These are phyloP conservation scores for Centaurea solstitialis DNA, from an alignment of 129 eudicot species.

Conservation along the genomic window DNA sequence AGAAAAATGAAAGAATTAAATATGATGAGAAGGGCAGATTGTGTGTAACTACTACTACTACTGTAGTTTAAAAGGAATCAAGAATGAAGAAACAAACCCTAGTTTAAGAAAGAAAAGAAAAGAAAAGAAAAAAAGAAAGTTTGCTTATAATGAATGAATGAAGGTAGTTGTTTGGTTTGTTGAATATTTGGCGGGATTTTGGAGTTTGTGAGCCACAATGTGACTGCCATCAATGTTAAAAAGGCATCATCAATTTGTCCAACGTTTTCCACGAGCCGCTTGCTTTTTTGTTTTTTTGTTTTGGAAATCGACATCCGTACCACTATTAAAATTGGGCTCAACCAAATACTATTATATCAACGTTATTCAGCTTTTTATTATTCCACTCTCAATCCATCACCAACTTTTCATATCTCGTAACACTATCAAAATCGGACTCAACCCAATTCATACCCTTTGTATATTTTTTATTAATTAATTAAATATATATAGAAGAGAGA, in stretches of 20 bases:
- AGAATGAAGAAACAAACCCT: conserved; percentile 19
- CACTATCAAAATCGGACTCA: too few relatives aligned
- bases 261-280: background rate
- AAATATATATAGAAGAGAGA: too few relatives aligned
- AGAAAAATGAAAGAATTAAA: background rate
- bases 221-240: background rate
- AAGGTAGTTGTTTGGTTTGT: background rate
- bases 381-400: too few relatives aligned
- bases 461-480: too few relatives aligned
- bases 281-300: too few relatives aligned
- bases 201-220: background rate
- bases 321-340: too few relatives aligned
- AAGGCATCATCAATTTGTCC: background rate
- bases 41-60: background rate
- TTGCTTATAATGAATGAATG: background rate
- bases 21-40: conserved; percentile 7
- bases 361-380: too few relatives aligned
- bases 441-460: too few relatives aligned
- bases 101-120: background rate
- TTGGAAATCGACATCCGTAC: too few relatives aligned
- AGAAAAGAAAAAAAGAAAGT: background rate
- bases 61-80: background rate
- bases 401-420: too few relatives aligned
- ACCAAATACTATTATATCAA: too few relatives aligned
- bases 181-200: conserved; percentile 26